phyloP scores from a whole-genome alignment of 2,329 filamentous ascomycete genomes.

The Epichloe scottii region DNA sequence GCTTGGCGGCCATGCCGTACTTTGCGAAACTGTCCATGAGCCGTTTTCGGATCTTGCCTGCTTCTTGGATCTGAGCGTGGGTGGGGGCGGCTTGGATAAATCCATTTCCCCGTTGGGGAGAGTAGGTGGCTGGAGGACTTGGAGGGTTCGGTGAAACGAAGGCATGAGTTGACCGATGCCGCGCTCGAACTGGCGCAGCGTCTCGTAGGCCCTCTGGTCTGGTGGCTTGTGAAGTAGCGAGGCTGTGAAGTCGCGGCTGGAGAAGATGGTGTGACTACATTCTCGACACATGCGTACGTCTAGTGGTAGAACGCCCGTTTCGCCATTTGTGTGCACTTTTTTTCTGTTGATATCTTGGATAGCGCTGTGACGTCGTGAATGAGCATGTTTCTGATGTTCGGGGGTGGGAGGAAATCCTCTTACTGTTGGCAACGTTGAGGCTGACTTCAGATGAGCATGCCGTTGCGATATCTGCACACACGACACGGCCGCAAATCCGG shows the following conservation, averaged over 20 bases:
- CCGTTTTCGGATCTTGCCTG: constrained; percentile 77
- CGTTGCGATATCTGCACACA: constrained; percentile 79
- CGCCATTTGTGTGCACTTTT: constrained; percentile 22
- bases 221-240: constrained; percentile 56
- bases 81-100: constrained; percentile 32
- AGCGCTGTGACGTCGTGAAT: constrained; percentile 2
- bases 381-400: not conserved
- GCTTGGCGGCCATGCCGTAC: constrained; percentile 69
- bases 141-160: constrained; percentile 67
- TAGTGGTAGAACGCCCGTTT: constrained; percentile 46
- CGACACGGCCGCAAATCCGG: constrained; percentile 81
- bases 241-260: constrained; percentile 62
- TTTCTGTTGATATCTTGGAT: constrained; percentile 26
- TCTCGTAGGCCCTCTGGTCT: constrained; percentile 71
- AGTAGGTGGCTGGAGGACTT: constrained; percentile 50
- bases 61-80: constrained; percentile 65
- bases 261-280: constrained; percentile 53
- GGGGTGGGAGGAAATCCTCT: constrained; percentile 5
- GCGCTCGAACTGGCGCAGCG: constrained; percentile 73
- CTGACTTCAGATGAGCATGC: constrained; percentile 76
- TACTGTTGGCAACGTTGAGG: constrained; percentile 55
- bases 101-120: constrained; percentile 25
- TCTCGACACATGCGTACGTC: constrained; percentile 89
- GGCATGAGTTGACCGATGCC: constrained; percentile 75
- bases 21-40: constrained; percentile 82